phyloP scores from a whole-genome alignment of 257 asterid genomes.

The Solanum pinnatisectum region DNA sequence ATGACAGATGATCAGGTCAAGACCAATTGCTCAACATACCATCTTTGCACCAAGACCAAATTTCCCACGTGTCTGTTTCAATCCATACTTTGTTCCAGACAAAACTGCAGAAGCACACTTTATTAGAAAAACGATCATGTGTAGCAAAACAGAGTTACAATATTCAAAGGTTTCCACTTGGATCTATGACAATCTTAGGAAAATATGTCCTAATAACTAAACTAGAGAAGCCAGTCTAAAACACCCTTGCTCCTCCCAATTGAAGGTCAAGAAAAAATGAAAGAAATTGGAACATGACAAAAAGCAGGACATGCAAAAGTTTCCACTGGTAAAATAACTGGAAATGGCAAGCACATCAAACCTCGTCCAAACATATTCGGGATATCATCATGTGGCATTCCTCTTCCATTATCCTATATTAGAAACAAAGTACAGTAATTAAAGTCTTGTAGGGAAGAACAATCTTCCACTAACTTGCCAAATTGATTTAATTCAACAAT shows the following conservation, averaged over 20 bases:
- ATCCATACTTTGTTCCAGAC: constrained; percentile 90
- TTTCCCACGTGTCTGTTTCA: constrained; percentile 94
- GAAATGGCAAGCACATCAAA: constrained; percentile 1
- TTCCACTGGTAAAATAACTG: background rate
- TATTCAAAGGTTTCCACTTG: background rate
- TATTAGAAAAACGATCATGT: constrained; percentile 8
- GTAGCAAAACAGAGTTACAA: background rate
- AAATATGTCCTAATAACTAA: background rate
- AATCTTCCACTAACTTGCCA: background rate
- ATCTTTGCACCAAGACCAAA: constrained; percentile 95
- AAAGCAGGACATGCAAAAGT: background rate
- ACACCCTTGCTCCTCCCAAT: background rate
- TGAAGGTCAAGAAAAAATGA: background rate
- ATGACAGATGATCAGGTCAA: background rate
- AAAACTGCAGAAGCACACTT: constrained; percentile 46
- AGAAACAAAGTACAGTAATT: constrained; percentile 13
- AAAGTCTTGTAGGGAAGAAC: constrained; percentile 2
- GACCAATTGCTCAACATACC: constrained; percentile 34
- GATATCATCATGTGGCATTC: constrained; percentile 96
- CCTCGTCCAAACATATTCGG: constrained; percentile 98
- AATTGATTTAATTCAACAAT: background rate
- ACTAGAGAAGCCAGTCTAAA: background rate
- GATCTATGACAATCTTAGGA: background rate
- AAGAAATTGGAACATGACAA: background rate
- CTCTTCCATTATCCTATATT: constrained; percentile 83